Base-by-base conservation (phyloP, 148 eudicot species). In the Fallopia convolvulus region DNA sequence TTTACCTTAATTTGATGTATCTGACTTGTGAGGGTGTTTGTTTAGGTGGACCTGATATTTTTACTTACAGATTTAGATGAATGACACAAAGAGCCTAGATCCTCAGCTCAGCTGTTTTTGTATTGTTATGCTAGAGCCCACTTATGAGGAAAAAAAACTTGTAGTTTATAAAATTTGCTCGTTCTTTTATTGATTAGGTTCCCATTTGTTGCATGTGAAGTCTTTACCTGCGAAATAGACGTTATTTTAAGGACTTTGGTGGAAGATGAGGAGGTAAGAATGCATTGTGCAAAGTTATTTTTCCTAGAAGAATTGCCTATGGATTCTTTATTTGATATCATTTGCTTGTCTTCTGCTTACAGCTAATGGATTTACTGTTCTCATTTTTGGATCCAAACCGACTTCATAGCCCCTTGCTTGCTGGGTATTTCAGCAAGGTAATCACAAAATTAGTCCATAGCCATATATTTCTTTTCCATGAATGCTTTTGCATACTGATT, bases 381-480 rank as follows among this genome's bases (percentile, higher is more conserved):
- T 90, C 99, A 20, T 96, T 91, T 83, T 84, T 96, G 98, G 97
- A 91, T 83, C 93, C 98, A 71, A 83, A 81, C 75, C 94, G 93
- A 74, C 80, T 87, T 74, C 99, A 93, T 79, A 91, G 99, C 81
- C 83, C 98, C 76, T 88, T 87, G 80, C 87, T 91, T 76, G 99
- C 99, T 81, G 99, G 99, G 68, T 96, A 93, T 85, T 96, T 96
- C 73, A 87, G 94, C 86, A 96, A 96, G 91, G 99, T 93, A 81
- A 70, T 58, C 58, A 52, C 58, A 15, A 52, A 17, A 21, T 20
- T 8, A 11, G 20, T 58, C 32, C 65, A n/a, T 21, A 20, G 4
- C 8, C n/a, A 14, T 58, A 58, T 58, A 52, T 52, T 15, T 23
- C 30, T 58, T 6, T 58, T 58, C 30, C 32, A 8, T 58, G 65